phyloP scores from a whole-genome alignment of 2,329 filamentous ascomycete species.

The Chaetomium sp. region DNA sequence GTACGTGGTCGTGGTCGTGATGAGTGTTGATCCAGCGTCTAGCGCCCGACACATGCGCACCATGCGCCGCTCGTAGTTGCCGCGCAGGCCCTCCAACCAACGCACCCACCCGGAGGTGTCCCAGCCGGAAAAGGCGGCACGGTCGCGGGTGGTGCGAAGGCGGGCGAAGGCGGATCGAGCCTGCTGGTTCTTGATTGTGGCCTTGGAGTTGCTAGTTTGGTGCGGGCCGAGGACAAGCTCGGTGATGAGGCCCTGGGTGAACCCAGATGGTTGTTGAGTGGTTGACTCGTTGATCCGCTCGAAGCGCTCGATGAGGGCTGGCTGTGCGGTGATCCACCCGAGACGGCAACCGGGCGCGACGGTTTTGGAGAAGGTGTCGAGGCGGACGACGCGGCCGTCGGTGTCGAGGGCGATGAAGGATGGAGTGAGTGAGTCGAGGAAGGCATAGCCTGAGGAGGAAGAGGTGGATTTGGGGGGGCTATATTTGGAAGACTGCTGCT shows the following conservation, averaged over 20 bases:
- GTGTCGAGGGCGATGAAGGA: conserved; percentile 76
- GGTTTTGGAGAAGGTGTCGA: conserved; percentile 93
- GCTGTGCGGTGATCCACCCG: conserved; percentile 85
- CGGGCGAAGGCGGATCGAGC: conserved; percentile 19
- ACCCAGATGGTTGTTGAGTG: conserved; percentile 82
- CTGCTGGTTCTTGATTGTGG: neutral
- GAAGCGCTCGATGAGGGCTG: conserved; percentile 67
- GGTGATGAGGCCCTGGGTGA: conserved; percentile 65
- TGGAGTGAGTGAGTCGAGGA: conserved; percentile 75
- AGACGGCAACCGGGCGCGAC: conserved; percentile 83
- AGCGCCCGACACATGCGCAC: conserved; percentile 67
- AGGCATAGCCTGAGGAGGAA: conserved; percentile 58
- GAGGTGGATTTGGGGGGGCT: conserved; percentile 20
- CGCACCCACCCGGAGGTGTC: conserved; percentile 79
- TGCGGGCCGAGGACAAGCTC: conserved; percentile 6
- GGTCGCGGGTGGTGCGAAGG: conserved; percentile 40
- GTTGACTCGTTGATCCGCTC: conserved; percentile 62
- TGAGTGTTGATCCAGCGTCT: conserved; percentile 58
- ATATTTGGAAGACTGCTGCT: conserved; percentile 27
- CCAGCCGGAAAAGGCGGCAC: conserved; percentile 55
- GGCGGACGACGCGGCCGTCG: conserved; percentile 78
- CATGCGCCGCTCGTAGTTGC: conserved; percentile 81
- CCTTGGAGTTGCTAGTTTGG: neutral
- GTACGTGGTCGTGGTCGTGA: conserved; percentile 52
- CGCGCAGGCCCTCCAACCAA: conserved; percentile 80